These are phyloP conservation scores for Pythium monospermum DNA, from an alignment of 352 stramenopile species.

Conservation along the genomic window DNA sequence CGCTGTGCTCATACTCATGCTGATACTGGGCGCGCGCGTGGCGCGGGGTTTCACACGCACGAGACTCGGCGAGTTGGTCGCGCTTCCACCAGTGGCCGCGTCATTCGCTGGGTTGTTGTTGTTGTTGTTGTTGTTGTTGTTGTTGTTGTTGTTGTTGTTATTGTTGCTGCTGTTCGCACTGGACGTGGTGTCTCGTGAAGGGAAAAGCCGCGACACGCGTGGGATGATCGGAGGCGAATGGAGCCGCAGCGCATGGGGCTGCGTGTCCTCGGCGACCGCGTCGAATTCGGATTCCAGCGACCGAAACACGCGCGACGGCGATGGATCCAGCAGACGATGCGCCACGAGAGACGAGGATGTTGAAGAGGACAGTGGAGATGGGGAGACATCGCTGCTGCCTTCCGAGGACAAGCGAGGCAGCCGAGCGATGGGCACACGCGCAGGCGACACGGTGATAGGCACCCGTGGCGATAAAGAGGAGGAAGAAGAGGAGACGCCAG, in stretches of 20 bases:
- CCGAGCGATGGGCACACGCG: conserved; percentile 1
- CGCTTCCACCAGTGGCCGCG: not conserved
- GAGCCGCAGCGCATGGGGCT: conserved; percentile 29
- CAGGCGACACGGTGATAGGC: conserved; percentile 9
- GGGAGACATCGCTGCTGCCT: not conserved
- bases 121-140: too few species aligned
- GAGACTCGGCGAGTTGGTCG: not conserved
- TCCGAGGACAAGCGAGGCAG: conserved; percentile 6
- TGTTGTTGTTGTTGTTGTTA: too few species aligned
- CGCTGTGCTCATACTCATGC: conserved; percentile 37
- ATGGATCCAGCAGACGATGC: not conserved
- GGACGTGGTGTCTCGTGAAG: not conserved
- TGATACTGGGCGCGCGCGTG: conserved; percentile 26
- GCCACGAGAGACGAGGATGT: conserved; percentile 22
- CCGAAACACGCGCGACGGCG: conserved; percentile 39
- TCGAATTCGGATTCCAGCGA: conserved; percentile 65
- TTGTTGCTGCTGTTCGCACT: too few species aligned
- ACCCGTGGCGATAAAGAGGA: conserved; percentile 20
- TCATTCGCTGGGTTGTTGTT: not conserved
- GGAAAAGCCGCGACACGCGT: conserved; percentile 32
- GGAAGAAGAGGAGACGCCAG: conserved; percentile 13
- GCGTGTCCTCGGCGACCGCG: conserved; percentile 53
- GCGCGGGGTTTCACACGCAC: conserved; percentile 20
- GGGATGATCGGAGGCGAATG: conserved; percentile 46
- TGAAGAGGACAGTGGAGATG: conserved; percentile 10